Percentiles rank a stretch among this genome's conserved stretches.
Evolutionary conservation across 2,329 filamentous ascomycete species (phyloP).

Genomic region (Sclerotinia spermophila): DNA sequence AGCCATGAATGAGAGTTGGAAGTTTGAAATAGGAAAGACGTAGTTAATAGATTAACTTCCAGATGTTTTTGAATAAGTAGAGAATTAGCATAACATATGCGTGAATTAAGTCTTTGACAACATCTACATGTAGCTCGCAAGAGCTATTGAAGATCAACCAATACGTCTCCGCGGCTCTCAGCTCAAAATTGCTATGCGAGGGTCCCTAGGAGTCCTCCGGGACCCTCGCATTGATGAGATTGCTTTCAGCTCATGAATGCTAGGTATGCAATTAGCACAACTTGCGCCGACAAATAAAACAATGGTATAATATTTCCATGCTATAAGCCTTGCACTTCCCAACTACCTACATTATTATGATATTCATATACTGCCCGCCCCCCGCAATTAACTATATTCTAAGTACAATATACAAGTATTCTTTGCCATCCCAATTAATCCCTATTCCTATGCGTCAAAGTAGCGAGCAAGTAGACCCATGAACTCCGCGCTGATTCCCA

Average conservation of each 20-base stretch:
- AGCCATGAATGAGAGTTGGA: background rate
- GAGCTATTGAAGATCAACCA: background rate
- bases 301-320: background rate
- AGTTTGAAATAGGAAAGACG: background rate
- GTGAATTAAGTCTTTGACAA: background rate
- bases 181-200: background rate
- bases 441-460: background rate
- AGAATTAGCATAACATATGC: background rate
- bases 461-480: slow-evolving; percentile 4
- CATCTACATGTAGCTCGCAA: background rate
- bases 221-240: too few relatives aligned
- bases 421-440: background rate
- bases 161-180: background rate
- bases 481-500: background rate
- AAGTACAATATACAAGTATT: slow-evolving; percentile 7
- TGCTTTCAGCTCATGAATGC: background rate
- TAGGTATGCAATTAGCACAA: background rate
- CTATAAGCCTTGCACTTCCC: background rate
- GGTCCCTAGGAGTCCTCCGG: too few relatives aligned
- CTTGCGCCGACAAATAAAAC: background rate
- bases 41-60: background rate
- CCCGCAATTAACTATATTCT: background rate
- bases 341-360: background rate
- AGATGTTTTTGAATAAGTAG: too few relatives aligned
- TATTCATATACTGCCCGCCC: background rate